phyloP scores from a whole-genome alignment of 352 stramenopile genomes.

The Plasmopara halstedii region DNA sequence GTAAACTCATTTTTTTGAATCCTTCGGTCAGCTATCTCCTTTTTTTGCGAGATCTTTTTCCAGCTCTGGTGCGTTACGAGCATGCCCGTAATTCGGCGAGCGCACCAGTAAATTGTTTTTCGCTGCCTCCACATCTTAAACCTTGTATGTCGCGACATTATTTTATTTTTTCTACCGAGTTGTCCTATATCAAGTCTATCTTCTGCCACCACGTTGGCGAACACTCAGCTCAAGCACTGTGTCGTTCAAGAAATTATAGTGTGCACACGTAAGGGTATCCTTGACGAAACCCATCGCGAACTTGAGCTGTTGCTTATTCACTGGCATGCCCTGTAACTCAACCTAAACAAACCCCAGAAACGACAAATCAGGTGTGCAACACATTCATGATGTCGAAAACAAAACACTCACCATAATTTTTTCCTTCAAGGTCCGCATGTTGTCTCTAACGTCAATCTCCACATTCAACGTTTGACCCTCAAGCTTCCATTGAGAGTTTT shows the following conservation, averaged over 20 bases:
- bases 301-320: constrained; percentile 96
- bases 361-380: neutral
- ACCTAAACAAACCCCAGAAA: constrained; percentile 17
- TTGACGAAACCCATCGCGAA: constrained; percentile 90
- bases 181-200: too few species aligned
- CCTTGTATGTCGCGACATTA: too few species aligned
- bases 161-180: too few species aligned
- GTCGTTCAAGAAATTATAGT: constrained; percentile 83
- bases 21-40: too few species aligned
- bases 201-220: constrained; percentile 65
- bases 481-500: constrained; percentile 90
- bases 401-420: constrained; percentile 55
- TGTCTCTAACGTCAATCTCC: constrained; percentile 83
- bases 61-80: too few species aligned
- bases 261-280: constrained; percentile 66
- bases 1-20: too few species aligned
- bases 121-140: too few species aligned
- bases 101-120: too few species aligned
- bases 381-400: neutral
- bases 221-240: constrained; percentile 70
- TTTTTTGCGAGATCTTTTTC: too few species aligned
- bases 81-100: too few species aligned
- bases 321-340: constrained; percentile 86
- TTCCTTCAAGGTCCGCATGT: constrained; percentile 90
- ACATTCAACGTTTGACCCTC: constrained; percentile 89